Evolutionary conservation across 2,329 filamentous ascomycete species (phyloP).

Genomic region (Tricladium varicosporioides): DNA sequence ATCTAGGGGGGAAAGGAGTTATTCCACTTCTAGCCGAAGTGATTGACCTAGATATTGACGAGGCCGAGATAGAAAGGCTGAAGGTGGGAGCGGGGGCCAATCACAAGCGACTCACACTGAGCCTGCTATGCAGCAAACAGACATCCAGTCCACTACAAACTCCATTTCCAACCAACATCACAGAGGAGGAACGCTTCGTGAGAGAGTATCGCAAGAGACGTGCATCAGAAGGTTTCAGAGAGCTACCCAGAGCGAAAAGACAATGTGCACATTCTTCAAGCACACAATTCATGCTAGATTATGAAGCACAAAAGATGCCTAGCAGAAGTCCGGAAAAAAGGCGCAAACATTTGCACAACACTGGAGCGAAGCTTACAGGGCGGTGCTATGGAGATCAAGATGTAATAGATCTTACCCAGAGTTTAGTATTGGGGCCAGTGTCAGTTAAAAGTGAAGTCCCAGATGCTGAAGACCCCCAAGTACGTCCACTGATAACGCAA

Average conservation of each 20-base stretch:
- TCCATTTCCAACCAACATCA: too few relatives aligned
- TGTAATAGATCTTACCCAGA: neutral
- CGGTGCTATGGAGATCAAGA: neutral
- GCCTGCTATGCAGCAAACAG: neutral
- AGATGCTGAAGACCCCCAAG: neutral
- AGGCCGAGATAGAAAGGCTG: conserved; percentile 2
- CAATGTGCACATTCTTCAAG: neutral
- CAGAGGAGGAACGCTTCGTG: neutral
- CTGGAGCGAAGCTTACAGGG: neutral
- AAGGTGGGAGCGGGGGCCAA: conserved; percentile 3
- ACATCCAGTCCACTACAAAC: neutral
- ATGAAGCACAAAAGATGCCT: neutral
- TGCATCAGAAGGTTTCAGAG: neutral
- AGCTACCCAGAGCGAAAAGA: neutral
- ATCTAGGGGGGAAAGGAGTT: too few relatives aligned
- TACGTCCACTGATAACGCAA: neutral
- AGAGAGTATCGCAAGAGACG: neutral
- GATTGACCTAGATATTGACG: neutral
- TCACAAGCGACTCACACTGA: conserved; percentile 14
- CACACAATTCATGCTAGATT: neutral
- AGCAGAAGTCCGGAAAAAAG: neutral
- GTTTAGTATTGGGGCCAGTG: neutral
- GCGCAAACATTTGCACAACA: neutral
- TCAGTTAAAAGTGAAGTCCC: neutral
- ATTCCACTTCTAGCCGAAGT: neutral